A percentile compares a stretch with the other conserved stretches of the same genome.
Conservation (phyloP, 2,329 filamentous ascomycete species). For the Sarocladium strictum region DNA sequence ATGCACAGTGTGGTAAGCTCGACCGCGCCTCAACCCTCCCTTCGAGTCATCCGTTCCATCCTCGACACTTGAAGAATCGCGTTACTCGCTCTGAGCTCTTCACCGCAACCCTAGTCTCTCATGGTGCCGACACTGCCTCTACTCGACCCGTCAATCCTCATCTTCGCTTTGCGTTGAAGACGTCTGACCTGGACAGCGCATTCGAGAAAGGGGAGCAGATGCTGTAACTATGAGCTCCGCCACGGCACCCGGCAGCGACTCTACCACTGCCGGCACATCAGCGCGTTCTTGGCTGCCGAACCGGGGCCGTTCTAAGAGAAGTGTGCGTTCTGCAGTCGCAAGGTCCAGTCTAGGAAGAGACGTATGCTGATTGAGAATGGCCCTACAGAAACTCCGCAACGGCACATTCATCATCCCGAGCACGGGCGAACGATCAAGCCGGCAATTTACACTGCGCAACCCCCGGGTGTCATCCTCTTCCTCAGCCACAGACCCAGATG, state of each 20-base stretch:
- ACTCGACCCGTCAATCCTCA: constrained; percentile 2
- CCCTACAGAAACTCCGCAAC: constrained; percentile 63
- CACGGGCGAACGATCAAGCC: constrained; percentile 78
- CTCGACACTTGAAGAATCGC: neutral
- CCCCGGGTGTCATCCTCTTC: neutral
- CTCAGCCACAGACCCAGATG: neutral
- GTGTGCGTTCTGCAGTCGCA: neutral
- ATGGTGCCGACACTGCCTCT: neutral
- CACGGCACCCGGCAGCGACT: neutral
- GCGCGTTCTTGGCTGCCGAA: constrained; percentile 3
- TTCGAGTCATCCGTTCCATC: neutral
- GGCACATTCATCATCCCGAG: constrained; percentile 81
- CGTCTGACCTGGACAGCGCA: neutral
- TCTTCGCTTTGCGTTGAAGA: constrained; percentile 4
- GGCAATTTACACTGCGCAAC: constrained; percentile 67
- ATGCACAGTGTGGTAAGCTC: neutral
- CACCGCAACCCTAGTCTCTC: neutral
- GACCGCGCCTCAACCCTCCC: neutral
- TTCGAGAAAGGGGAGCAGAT: neutral
- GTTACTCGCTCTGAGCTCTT: neutral
- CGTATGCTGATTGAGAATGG: neutral
- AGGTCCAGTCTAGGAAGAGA: neutral
- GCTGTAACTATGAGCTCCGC: neutral
- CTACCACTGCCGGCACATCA: constrained; percentile 1
- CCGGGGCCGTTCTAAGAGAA: constrained; percentile 7